These are phyloP conservation scores for Aspergillus sp. DNA, from an alignment of 2,329 filamentous ascomycete genomes.

Conservation along the genomic window DNA sequence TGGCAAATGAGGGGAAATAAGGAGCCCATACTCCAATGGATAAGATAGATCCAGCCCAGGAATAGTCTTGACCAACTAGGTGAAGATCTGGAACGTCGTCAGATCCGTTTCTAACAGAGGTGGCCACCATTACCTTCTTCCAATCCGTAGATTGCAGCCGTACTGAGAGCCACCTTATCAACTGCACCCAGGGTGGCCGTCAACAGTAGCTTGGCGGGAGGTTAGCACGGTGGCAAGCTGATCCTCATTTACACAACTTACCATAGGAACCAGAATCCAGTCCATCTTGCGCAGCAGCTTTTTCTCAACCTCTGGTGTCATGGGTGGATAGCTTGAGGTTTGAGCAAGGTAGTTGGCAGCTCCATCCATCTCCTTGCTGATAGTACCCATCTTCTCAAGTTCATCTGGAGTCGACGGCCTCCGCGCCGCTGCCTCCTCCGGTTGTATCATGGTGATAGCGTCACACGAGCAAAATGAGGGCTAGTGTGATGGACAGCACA, in stretches of 20 bases:
- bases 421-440: neutral
- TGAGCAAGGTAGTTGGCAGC: slow-evolving; percentile 30
- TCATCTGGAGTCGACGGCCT: no score
- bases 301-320: slow-evolving; percentile 27
- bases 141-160: slow-evolving; percentile 57
- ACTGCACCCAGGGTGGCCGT: slow-evolving; percentile 32
- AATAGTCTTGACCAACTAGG: slow-evolving; percentile 53
- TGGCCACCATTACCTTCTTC: slow-evolving; percentile 11
- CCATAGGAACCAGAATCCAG: slow-evolving; percentile 55
- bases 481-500: no score
- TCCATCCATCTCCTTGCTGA: slow-evolving; percentile 23
- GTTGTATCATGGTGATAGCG: neutral
- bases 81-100: slow-evolving; percentile 41
- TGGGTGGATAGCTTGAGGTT: slow-evolving; percentile 18
- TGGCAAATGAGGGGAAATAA: no score
- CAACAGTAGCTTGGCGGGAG: slow-evolving; percentile 23
- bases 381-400: neutral
- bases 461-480: no score
- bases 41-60: slow-evolving; percentile 46
- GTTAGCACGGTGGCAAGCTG: neutral
- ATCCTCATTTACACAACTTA: slow-evolving; percentile 38
- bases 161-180: slow-evolving; percentile 33
- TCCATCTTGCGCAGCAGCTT: slow-evolving; percentile 56
- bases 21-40: slow-evolving; percentile 24
- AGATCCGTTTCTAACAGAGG: neutral